Base-by-base conservation (phyloP, 2,329 filamentous ascomycete genomes). In the Grosmannia penicillata region DNA sequence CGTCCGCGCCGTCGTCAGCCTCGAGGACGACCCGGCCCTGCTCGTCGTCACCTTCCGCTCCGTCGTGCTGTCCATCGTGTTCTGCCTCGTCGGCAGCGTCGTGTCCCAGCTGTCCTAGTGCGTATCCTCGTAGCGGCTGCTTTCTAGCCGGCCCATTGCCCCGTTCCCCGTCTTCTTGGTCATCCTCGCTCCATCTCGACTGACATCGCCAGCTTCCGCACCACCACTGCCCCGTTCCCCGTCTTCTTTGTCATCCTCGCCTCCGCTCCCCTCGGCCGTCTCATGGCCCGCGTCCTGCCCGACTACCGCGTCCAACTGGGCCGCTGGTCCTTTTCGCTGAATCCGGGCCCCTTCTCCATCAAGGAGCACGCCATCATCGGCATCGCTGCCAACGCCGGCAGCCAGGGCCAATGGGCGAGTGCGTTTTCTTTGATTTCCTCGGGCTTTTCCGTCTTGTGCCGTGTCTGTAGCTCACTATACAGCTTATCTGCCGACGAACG, bases 401-500 rank as follows among this genome's bases (percentile, higher is more conserved):
- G 44, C 33, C 39, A 39, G 21, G 44, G 45, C 7, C 44, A 48
- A 33, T 47, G 43, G 43, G 43, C 40, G 14, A 42, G 40, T 42
- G 61, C 5, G 36, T 27, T 8, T 19, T 4, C 26, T 5, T 13
- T 4, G 4, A 14, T 13, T 17, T 18, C 15, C 5, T 3, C 25
- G 4, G 11, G n/a, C 24, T 8, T 28, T 26, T 19, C 23, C 10
- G 21, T 24, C n/a, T 13, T 4, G 5, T 9, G 31, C 8, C 18
- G 6, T 23, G 31, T 23, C 14, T 24, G 14, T n/a, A n/a, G n/a
- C n/a, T n/a, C n/a, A 18, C 13, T 10, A 23, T 13, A 6, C 18
- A 1, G 70, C 66, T 46, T 56, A 61, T 6, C 44, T 46, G 8
- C 34, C 43, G 8, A 46, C 44, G 8, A 48, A 46, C 40, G 46